A percentile compares a stretch with the other conserved stretches of the same genome.
Conservation (phyloP, 129 eudicot species). For the Tanacetum coccineum region DNA sequence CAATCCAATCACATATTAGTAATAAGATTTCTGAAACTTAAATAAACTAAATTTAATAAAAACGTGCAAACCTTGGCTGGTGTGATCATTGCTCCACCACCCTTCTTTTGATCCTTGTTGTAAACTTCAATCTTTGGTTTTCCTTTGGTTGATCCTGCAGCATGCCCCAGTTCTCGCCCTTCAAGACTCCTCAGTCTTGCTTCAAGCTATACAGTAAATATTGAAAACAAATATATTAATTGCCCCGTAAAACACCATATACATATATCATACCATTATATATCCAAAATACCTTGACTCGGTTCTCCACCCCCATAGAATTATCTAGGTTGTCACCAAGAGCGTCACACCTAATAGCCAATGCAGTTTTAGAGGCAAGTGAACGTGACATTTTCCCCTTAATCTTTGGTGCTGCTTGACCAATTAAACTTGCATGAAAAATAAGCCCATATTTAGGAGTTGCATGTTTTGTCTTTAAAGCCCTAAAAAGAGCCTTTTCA, state of each 20-base stretch:
- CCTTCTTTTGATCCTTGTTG: conserved; percentile 79
- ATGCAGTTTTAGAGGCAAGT: neutral
- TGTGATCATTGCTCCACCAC: conserved; percentile 71
- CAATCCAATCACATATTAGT: neutral
- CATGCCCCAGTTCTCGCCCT: conserved; percentile 67
- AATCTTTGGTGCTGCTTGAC: neutral
- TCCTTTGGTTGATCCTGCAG: conserved; percentile 88
- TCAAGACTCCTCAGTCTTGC: conserved; percentile 78
- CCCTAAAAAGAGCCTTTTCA: neutral
- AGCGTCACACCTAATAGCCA: neutral
- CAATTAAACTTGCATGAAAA: neutral
- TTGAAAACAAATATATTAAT: neutral
- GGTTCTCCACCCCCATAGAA: conserved; percentile 33
- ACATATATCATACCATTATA: neutral
- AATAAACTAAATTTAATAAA: too few species aligned
- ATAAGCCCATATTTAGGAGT: conserved; percentile 3
- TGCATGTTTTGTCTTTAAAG: neutral
- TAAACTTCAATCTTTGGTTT: conserved; percentile 83
- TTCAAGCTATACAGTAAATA: conserved; percentile 50
- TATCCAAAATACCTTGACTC: conserved; percentile 23
- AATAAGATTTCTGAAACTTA: neutral
- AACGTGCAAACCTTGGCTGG: conserved; percentile 63
- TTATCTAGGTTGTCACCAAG: neutral
- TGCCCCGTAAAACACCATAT: neutral
- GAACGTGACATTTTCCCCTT: neutral